A percentile compares a stretch with the other conserved stretches of the same genome.
Evolutionary conservation across 331 rosid species (phyloP).

Genomic region (Dryas integrifolia): DNA sequence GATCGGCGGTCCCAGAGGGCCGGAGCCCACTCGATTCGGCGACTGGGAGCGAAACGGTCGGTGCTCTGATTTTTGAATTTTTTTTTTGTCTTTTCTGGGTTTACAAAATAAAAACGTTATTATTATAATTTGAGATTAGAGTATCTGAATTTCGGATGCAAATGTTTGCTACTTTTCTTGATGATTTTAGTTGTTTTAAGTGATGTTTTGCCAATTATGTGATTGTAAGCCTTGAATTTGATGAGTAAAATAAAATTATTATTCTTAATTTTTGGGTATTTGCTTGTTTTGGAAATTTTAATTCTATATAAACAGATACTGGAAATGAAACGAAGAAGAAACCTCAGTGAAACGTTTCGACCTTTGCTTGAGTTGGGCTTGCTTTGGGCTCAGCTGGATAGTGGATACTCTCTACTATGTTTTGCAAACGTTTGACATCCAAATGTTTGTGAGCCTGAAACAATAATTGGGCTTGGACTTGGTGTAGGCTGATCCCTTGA

Average conservation of each 20-base stretch:
- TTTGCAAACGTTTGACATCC: too few species aligned
- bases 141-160: background rate
- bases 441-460: too few species aligned
- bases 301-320: too few species aligned
- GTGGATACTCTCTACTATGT: too few species aligned
- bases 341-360: too few species aligned
- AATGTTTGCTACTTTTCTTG: background rate
- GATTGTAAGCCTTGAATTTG: background rate
- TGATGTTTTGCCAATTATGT: background rate
- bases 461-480: too few species aligned
- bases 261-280: background rate
- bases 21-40: slow-evolving; percentile 87
- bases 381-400: too few species aligned
- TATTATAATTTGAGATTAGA: background rate
- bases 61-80: slow-evolving; percentile 67
- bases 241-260: too few species aligned
- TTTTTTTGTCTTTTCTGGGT: background rate
- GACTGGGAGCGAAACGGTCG: slow-evolving; percentile 93
- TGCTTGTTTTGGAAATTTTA: background rate
- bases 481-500: too few species aligned
- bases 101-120: background rate
- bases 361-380: too few species aligned
- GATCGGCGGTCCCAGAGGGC: slow-evolving; percentile 89
- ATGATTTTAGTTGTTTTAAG: background rate
- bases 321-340: too few species aligned